Evolutionary conservation across 345 rosid genomes (phyloP).

Genomic region (Angophora floribunda): DNA sequence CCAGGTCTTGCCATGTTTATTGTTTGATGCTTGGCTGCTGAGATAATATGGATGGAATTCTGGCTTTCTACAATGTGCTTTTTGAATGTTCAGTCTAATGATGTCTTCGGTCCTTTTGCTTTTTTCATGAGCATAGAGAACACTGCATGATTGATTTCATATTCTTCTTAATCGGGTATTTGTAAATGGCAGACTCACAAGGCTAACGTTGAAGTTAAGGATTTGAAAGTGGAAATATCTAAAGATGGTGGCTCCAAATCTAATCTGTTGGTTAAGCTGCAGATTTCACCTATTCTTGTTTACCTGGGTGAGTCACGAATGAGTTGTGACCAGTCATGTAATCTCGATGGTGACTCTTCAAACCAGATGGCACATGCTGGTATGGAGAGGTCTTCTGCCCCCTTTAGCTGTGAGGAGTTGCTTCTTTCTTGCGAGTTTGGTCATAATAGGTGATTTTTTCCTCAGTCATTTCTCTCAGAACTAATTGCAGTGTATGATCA

Average conservation of each 20-base stretch:
- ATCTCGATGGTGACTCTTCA: conserved; percentile 27
- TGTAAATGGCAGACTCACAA: conserved; percentile 46
- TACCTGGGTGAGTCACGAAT: conserved; percentile 52
- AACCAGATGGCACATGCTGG: conserved; percentile 30
- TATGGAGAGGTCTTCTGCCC: conserved; percentile 54
- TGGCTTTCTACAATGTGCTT: not conserved
- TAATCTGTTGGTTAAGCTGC: conserved; percentile 54
- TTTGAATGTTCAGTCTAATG: not conserved
- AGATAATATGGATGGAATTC: not conserved
- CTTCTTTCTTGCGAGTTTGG: conserved; percentile 80
- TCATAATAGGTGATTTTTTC: conserved; percentile 64
- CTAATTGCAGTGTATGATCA: not conserved
- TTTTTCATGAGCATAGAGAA: not conserved
- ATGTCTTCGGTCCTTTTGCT: not conserved
- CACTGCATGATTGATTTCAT: not conserved
- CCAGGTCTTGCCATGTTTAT: not conserved
- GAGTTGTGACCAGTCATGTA: conserved; percentile 46
- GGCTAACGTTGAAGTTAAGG: conserved; percentile 64
- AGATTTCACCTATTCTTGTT: conserved; percentile 57
- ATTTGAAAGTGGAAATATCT: conserved; percentile 59
- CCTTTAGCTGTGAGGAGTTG: conserved; percentile 72
- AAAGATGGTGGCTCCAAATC: conserved; percentile 76
- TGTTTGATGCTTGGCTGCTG: not conserved
- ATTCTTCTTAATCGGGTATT: not conserved
- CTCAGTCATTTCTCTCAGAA: not conserved